Evolutionary conservation across 352 stramenopile species (phyloP).

Genomic region (Pythium scleroteichum): DNA sequence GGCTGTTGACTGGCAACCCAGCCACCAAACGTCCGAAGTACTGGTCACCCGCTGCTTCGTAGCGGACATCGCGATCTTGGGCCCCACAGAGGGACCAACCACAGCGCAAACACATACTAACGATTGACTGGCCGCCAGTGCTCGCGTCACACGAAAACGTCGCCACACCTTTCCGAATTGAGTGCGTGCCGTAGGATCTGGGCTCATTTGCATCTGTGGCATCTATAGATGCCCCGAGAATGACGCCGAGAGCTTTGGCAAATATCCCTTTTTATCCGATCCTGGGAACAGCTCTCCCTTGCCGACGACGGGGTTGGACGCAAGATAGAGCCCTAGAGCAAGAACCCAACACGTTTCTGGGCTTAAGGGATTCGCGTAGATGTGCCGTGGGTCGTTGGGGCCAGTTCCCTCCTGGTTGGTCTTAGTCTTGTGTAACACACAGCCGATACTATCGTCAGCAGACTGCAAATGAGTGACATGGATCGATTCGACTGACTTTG

Average conservation of each 20-base stretch:
- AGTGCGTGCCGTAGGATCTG: constrained; percentile 12
- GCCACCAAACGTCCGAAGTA: no score
- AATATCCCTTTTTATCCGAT: no score
- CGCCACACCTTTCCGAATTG: constrained; percentile 20
- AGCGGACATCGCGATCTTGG: neutral
- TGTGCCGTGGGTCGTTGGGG: neutral
- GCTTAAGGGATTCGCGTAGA: constrained; percentile 9
- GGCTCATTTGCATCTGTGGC: neutral
- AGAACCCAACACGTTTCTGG: constrained; percentile 8
- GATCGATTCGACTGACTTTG: constrained; percentile 22
- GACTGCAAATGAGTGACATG: no score
- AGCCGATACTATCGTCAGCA: constrained; percentile 21
- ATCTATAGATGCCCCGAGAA: no score
- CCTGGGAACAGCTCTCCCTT: constrained; percentile 3
- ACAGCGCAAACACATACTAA: constrained; percentile 17
- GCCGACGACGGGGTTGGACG: neutral
- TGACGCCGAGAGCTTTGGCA: no score
- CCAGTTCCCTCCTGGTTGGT: constrained; percentile 24
- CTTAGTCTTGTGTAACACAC: constrained; percentile 29
- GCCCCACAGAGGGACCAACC: constrained; percentile 4
- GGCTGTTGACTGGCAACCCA: no score
- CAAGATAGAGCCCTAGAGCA: constrained; percentile 13
- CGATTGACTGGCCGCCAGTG: constrained; percentile 18
- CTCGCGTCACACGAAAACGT: constrained; percentile 19
- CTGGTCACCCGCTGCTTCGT: no score